Evolutionary conservation across 305 asterid species (phyloP), one percentile per base, ranked within the genome.

Genomic region (Nicotiana rustica): DNA sequence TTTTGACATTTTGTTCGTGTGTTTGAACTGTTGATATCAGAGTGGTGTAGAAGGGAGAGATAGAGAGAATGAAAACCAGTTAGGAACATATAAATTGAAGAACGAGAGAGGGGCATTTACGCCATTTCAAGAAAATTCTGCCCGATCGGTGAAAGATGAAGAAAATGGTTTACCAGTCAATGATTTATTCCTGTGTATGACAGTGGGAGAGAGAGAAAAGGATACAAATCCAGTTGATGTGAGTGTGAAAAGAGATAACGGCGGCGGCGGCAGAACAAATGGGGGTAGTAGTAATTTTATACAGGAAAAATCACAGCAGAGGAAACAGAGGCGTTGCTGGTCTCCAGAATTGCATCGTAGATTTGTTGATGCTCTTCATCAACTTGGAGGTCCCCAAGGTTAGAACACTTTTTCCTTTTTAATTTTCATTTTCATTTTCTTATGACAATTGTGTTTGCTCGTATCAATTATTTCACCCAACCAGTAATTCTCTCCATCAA

Each of bases 311-410:
- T 65, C 33, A 57, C 73, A 56, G 69, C 84, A 82, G 49, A 88
- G 85, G 85, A 88, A 88, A 70, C 86, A 67, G 78, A 82, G 90
- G 83, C 90, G 87, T 1, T 84, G 88, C 80, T 88, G 89, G 90
- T 86, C 89, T 1, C 79, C 84, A 4, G 90, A 88, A 25, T 75
- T 88, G 81, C 90, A 88, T 65, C 84, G 79, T 10, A 78, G 81
- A 68, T 88, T 88, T 62, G 83, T 88, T n/a, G 65, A 82, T 41
- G 90, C 89, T 19, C 83, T 86, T 33, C 56, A 73, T 35, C 66
- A 83, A 68, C 85, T 87, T 17, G 88, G 88, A 41, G 90, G 88
- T 68, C 69, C 91, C 13, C 82, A 89, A 31, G 78, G 95, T 91
- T 41, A 13, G 67, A 9, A 19, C 47, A 41, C 47, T 41, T 25